Percentiles rank a stretch among this genome's conserved stretches.
Conservation (phyloP, 202 grass and related monocot genomes). For the Alloteropsis angusta region DNA sequence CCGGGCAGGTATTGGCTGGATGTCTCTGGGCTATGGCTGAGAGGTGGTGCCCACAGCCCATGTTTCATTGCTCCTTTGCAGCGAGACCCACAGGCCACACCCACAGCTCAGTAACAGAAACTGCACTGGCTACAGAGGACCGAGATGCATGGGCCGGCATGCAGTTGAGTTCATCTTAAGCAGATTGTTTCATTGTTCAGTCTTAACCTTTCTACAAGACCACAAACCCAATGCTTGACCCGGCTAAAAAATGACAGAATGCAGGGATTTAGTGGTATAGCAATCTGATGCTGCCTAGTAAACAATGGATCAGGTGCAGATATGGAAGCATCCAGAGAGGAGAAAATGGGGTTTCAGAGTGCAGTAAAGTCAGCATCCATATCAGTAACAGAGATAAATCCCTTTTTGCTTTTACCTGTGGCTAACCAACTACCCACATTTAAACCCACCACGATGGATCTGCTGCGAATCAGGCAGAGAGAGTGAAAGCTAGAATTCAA, state of each 20-base stretch:
- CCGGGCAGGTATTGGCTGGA: background rate
- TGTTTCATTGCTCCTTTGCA: background rate
- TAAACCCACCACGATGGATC: background rate
- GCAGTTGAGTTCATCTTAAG: background rate
- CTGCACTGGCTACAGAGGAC: background rate
- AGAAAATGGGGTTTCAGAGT: conserved; percentile 1
- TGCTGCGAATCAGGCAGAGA: background rate
- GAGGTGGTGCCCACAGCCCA: background rate
- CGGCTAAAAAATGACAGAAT: background rate
- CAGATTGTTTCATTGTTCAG: background rate
- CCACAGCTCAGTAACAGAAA: conserved; percentile 4
- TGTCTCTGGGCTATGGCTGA: background rate
- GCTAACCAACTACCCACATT: conserved; percentile 21
- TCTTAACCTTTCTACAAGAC: background rate
- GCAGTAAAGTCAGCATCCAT: conserved; percentile 23
- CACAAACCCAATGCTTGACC: background rate
- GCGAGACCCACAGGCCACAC: background rate
- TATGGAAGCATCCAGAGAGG: background rate
- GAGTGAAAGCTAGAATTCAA: conserved; percentile 22
- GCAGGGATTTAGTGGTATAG: background rate
- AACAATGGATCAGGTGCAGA: background rate
- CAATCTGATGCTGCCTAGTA: background rate
- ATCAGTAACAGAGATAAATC: background rate
- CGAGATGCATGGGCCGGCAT: background rate
- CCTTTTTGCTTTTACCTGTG: conserved; percentile 1